Evolutionary conservation across 225 moss, liverwort and hornwort species (phyloP).

Genomic region (Ulota crispa): DNA sequence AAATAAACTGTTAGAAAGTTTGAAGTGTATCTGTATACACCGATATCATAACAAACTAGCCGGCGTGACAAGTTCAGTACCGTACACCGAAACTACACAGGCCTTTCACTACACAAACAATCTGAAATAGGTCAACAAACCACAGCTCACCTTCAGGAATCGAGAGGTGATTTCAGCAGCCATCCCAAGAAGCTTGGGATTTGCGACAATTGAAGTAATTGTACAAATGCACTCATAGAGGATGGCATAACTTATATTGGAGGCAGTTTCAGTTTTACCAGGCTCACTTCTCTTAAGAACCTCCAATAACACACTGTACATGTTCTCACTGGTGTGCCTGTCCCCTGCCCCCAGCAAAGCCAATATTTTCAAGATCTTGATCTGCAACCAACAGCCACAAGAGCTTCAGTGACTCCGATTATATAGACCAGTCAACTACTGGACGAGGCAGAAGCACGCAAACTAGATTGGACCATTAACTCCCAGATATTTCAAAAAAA

Average conservation of each 20-base stretch:
- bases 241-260: constrained; percentile 88
- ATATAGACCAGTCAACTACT: background rate
- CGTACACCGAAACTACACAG: constrained; percentile 20
- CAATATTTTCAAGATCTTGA: constrained; percentile 91
- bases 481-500: background rate
- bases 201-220: constrained; percentile 78
- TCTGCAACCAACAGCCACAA: constrained; percentile 56
- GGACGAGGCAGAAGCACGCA: background rate
- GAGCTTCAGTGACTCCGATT: constrained; percentile 4
- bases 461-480: background rate
- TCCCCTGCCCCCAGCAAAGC: constrained; percentile 90
- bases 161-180: constrained; percentile 91
- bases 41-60: background rate
- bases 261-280: constrained; percentile 34
- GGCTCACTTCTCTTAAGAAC: constrained; percentile 74
- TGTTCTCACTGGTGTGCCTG: constrained; percentile 72
- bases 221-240: constrained; percentile 95
- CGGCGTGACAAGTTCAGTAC: background rate
- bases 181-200: constrained; percentile 61
- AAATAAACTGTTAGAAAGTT: background rate
- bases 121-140: background rate
- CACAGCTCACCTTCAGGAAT: constrained; percentile 74
- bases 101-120: background rate
- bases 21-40: background rate
- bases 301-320: constrained; percentile 85